Evolutionary conservation across 345 rosid species (phyloP).

Genomic region (Alliaria petiolata): DNA sequence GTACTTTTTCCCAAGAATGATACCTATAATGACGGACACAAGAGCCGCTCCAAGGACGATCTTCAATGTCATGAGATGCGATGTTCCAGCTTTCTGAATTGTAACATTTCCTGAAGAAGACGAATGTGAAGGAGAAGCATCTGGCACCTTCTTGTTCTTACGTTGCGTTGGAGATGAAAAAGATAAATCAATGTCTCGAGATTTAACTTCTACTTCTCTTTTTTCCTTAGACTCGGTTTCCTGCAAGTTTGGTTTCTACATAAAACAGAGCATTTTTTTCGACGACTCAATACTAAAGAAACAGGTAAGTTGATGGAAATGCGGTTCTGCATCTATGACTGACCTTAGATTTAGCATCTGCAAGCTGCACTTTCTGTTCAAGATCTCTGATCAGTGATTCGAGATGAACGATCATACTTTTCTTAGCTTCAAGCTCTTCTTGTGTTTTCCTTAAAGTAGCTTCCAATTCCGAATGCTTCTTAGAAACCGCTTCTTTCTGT

Average conservation of each 20-base stretch:
- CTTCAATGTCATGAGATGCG: conserved; percentile 44
- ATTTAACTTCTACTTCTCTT: conserved; percentile 51
- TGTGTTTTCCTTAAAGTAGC: conserved; percentile 46
- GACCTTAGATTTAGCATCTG: conserved; percentile 59
- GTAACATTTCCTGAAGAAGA: conserved; percentile 35
- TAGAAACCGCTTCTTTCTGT: conserved; percentile 51
- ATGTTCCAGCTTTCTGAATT: conserved; percentile 26
- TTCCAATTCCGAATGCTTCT: conserved; percentile 45
- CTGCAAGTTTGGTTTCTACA: conserved; percentile 29
- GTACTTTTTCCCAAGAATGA: conserved; percentile 70
- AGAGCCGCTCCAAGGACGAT: conserved; percentile 60
- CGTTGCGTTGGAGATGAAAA: conserved; percentile 47
- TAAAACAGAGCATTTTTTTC: neutral
- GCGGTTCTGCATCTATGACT: conserved; percentile 6
- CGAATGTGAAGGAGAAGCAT: conserved; percentile 34
- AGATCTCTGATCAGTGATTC: conserved; percentile 56
- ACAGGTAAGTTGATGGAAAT: neutral
- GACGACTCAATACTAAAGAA: neutral
- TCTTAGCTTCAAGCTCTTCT: conserved; percentile 59
- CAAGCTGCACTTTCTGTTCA: conserved; percentile 48
- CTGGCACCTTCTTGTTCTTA: conserved; percentile 62
- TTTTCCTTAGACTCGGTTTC: conserved; percentile 28
- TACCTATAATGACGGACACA: conserved; percentile 63
- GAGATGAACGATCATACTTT: conserved; percentile 37
- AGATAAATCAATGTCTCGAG: conserved; percentile 56